Percentiles rank a stretch among this genome's conserved stretches.
These are phyloP conservation scores for Chrysosporium queenslandicum DNA, from an alignment of 2,329 filamentous ascomycete species.

Conservation along the genomic window DNA sequence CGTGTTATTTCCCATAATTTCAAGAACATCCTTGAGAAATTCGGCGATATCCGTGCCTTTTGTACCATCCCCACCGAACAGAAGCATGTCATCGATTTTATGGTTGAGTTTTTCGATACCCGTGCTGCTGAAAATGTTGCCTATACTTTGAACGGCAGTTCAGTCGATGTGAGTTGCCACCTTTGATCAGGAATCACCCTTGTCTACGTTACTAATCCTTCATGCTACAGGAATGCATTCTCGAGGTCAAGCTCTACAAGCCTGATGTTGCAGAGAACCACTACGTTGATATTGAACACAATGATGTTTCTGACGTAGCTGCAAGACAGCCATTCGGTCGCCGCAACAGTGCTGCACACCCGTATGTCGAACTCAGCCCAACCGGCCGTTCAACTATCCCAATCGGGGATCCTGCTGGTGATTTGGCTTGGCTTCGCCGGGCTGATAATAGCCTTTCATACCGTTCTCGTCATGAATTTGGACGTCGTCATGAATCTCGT, in stretches of 20 bases:
- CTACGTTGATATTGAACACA: slow-evolving; percentile 16
- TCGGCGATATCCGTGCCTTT: slow-evolving; percentile 33
- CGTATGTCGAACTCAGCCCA: slow-evolving; percentile 29
- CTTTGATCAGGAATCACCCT: neutral
- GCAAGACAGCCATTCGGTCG: slow-evolving; percentile 17
- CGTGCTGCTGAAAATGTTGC: slow-evolving; percentile 30
- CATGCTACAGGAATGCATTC: slow-evolving; percentile 22
- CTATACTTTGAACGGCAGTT: slow-evolving; percentile 28
- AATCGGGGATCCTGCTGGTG: slow-evolving; percentile 26
- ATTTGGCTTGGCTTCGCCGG: slow-evolving; percentile 27
- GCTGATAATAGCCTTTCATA: slow-evolving; percentile 24
- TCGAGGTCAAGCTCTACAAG: slow-evolving; percentile 25
- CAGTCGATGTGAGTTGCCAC: slow-evolving; percentile 27
- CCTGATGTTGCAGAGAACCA: slow-evolving; percentile 23
- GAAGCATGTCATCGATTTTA: slow-evolving; percentile 28
- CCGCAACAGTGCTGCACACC: slow-evolving; percentile 16
- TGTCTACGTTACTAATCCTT: slow-evolving; percentile 1
- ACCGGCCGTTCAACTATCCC: slow-evolving; percentile 35
- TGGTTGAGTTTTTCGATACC: slow-evolving; percentile 34
- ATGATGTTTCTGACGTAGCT: slow-evolving; percentile 18
- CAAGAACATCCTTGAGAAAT: slow-evolving; percentile 29
- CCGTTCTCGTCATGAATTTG: slow-evolving; percentile 24
- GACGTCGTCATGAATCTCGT: slow-evolving; percentile 23
- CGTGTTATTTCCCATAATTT: slow-evolving; percentile 41
- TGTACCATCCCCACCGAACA: slow-evolving; percentile 23